Evolutionary conservation across 2,329 filamentous ascomycete species (phyloP).

Genomic region (Aspergillus persii): DNA sequence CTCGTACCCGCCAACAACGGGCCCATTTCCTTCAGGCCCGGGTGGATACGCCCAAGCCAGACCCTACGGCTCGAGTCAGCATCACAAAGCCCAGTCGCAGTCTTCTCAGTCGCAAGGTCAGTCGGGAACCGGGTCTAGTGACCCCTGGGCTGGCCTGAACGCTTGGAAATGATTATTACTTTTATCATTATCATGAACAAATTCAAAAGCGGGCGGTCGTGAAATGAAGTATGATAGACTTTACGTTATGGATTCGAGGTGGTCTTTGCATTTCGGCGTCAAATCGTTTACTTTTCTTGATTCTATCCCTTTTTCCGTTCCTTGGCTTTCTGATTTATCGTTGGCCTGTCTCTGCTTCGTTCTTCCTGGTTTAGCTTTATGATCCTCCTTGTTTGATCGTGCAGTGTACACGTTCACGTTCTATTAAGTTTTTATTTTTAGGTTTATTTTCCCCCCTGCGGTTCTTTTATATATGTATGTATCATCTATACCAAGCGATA

Average conservation of each 20-base stretch:
- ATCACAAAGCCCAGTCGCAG: slow-evolving; percentile 40
- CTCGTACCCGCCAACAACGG: slow-evolving; percentile 43
- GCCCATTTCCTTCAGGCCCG: slow-evolving; percentile 55
- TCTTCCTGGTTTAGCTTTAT: neutral
- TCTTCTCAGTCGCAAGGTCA: slow-evolving; percentile 24
- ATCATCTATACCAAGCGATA: neutral
- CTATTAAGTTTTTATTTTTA: neutral
- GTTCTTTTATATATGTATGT: neutral
- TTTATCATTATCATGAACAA: neutral
- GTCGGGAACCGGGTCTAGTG: slow-evolving; percentile 37
- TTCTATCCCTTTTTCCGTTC: neutral
- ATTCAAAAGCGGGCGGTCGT: neutral
- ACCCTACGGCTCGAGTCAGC: slow-evolving; percentile 38
- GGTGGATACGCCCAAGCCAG: slow-evolving; percentile 55
- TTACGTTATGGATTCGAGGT: neutral
- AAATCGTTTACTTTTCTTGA: slow-evolving; percentile 5
- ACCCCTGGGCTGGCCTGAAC: slow-evolving; percentile 71
- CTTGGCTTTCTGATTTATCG: neutral
- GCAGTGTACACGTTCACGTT: neutral
- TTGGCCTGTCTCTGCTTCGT: neutral
- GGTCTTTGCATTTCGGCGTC: slow-evolving; percentile 20
- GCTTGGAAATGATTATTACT: slow-evolving; percentile 59
- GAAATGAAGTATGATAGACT: slow-evolving; percentile 24
- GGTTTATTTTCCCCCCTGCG: neutral
- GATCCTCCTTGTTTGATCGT: neutral